Evolutionary conservation across 805 yeast genomes (phyloP).

Genomic region (Lipomyces oligophaga): DNA sequence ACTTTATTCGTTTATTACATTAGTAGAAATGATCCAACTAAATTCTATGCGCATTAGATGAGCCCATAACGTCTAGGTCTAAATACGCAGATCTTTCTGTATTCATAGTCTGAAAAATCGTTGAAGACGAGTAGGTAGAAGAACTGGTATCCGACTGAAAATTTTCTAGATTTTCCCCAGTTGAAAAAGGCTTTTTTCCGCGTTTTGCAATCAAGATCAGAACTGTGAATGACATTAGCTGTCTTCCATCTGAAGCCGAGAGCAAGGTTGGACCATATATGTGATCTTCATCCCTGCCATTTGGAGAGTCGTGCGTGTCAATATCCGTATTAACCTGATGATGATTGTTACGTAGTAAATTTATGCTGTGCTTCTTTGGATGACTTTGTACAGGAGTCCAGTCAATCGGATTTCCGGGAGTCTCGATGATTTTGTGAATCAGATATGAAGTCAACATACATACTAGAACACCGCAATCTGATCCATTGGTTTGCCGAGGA

Average conservation of each 20-base stretch:
- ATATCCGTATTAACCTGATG: slow-evolving; percentile 1
- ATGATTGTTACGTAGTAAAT: no score
- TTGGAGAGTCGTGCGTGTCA: slow-evolving; percentile 11
- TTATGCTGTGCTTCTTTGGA: no score
- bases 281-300: no score
- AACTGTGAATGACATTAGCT: slow-evolving; percentile 21
- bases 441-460: slow-evolving; percentile 28
- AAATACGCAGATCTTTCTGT: no score
- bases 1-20: no score
- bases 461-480: slow-evolving; percentile 32
- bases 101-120: no score
- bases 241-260: slow-evolving; percentile 16
- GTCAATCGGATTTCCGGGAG: not conserved
- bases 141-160: no score
- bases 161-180: not conserved
- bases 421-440: slow-evolving; percentile 12
- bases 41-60: no score
- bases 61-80: no score
- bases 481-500: slow-evolving; percentile 28
- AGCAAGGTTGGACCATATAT: not conserved
- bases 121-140: no score
- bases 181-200: slow-evolving; percentile 11
- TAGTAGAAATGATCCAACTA: no score
- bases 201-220: slow-evolving; percentile 18
- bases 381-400: not conserved